These are phyloP conservation scores for Aspergillus taichungensis DNA, from an alignment of 495 filamentous ascomycete species.

Conservation along the genomic window DNA sequence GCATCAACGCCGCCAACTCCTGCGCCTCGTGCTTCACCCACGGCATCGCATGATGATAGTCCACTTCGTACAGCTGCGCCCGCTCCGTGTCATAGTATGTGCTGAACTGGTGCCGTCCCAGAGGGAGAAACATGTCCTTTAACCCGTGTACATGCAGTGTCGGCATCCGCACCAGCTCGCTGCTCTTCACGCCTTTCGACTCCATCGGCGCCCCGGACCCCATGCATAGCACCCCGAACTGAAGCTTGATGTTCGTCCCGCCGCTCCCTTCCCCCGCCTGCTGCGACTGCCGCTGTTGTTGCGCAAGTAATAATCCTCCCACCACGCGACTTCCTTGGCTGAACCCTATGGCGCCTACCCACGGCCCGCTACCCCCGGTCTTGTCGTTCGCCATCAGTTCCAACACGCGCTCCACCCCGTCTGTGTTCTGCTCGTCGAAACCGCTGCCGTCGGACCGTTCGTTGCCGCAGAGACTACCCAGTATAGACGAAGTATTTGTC, in stretches of 20 bases:
- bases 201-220: slow-evolving; percentile 15
- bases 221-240: slow-evolving; percentile 32
- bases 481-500: slow-evolving; percentile 32
- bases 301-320: slow-evolving; percentile 37
- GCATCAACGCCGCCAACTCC: slow-evolving; percentile 6
- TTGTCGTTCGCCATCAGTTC: slow-evolving; percentile 30
- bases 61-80: slow-evolving; percentile 38
- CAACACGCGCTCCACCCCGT: slow-evolving; percentile 14
- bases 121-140: slow-evolving; percentile 42
- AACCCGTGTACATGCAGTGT: slow-evolving; percentile 58
- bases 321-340: slow-evolving; percentile 51
- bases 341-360: slow-evolving; percentile 49
- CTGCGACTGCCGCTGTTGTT: slow-evolving; percentile 36
- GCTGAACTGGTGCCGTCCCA: slow-evolving; percentile 41
- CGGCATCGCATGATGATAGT: slow-evolving; percentile 18
- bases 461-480: slow-evolving; percentile 17
- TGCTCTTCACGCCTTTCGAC: slow-evolving; percentile 2
- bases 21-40: slow-evolving; percentile 8
- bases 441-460: slow-evolving; percentile 21
- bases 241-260: not conserved
- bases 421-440: slow-evolving; percentile 8
- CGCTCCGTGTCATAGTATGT: slow-evolving; percentile 40
- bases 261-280: not conserved
- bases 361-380: slow-evolving; percentile 38
- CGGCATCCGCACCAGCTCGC: slow-evolving; percentile 25